Conservation (phyloP, 2,329 filamentous ascomycete genomes). For the Botrytis aclada region DNA sequence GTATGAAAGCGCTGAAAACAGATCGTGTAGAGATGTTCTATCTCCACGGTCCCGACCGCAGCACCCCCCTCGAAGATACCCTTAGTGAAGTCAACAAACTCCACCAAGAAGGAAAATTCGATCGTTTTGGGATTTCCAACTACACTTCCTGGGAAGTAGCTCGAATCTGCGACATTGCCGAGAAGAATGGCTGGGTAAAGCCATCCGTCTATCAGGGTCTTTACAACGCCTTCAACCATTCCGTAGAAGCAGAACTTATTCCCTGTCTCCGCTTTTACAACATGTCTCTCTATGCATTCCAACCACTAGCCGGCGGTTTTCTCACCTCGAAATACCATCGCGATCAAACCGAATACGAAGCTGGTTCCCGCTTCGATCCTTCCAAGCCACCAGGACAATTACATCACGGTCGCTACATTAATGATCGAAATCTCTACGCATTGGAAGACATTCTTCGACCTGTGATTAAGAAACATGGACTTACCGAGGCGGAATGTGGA, state of each 20-base stretch:
- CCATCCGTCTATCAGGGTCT: constrained; percentile 40
- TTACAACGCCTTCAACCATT: constrained; percentile 38
- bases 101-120: constrained; percentile 33
- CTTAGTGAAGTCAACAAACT: constrained; percentile 37
- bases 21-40: constrained; percentile 41
- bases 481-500: constrained; percentile 70
- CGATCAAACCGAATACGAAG: constrained; percentile 39
- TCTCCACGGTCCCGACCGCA: constrained; percentile 34
- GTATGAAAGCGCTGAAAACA: constrained; percentile 51
- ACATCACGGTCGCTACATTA: constrained; percentile 59
- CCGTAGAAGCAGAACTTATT: constrained; percentile 61
- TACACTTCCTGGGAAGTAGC: constrained; percentile 46
- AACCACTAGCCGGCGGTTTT: constrained; percentile 52
- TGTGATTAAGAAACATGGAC: constrained; percentile 62
- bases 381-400: constrained; percentile 46
- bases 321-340: constrained; percentile 50
- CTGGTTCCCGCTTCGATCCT: constrained; percentile 38
- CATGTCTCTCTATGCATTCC: constrained; percentile 59
- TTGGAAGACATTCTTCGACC: constrained; percentile 61
- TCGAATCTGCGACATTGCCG: constrained; percentile 36
- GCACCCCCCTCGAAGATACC: constrained; percentile 34
- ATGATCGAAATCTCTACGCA: constrained; percentile 61
- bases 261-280: constrained; percentile 57
- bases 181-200: constrained; percentile 37
- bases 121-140: constrained; percentile 56